These are phyloP conservation scores for Mycena rosella DNA, from an alignment of 768 basidiomycete genomes.

Conservation along the genomic window DNA sequence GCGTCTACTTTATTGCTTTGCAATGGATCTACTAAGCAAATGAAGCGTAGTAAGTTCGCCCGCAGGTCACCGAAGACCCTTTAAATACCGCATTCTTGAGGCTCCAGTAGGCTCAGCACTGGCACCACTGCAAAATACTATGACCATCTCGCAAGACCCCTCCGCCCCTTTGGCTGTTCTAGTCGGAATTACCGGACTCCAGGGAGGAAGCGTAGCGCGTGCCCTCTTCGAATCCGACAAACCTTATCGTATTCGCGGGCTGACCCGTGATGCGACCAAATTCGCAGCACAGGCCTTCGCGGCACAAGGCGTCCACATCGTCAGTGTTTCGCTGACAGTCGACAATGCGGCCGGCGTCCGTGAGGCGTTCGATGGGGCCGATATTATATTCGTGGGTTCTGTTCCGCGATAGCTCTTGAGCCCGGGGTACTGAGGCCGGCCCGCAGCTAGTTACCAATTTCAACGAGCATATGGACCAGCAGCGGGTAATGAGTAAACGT, in stretches of 20 bases:
- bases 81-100: background rate
- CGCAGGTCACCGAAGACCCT: background rate
- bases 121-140: background rate
- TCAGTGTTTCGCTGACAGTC: conserved; percentile 23
- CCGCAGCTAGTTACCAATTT: conserved; percentile 24
- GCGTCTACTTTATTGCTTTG: too few species aligned
- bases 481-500: background rate
- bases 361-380: conserved; percentile 26
- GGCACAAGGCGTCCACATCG: conserved; percentile 24
- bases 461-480: conserved; percentile 29
- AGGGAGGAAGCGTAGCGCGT: conserved; percentile 25
- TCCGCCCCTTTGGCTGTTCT: conserved; percentile 29
- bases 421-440: background rate
- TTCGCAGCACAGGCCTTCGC: conserved; percentile 21
- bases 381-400: conserved; percentile 23
- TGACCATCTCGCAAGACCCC: conserved; percentile 31
- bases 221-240: conserved; percentile 28
- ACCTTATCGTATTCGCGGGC: conserved; percentile 23
- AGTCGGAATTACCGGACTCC: conserved; percentile 26
- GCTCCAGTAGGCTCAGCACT: too few species aligned
- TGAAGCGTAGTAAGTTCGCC: background rate
- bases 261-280: conserved; percentile 25
- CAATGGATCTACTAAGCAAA: too few species aligned
- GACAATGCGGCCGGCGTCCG: conserved; percentile 16
- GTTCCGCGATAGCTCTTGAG: background rate